These are phyloP conservation scores for Sugiyamaella sp. DNA, from an alignment of 1,139 yeast species.

Conservation along the genomic window DNA sequence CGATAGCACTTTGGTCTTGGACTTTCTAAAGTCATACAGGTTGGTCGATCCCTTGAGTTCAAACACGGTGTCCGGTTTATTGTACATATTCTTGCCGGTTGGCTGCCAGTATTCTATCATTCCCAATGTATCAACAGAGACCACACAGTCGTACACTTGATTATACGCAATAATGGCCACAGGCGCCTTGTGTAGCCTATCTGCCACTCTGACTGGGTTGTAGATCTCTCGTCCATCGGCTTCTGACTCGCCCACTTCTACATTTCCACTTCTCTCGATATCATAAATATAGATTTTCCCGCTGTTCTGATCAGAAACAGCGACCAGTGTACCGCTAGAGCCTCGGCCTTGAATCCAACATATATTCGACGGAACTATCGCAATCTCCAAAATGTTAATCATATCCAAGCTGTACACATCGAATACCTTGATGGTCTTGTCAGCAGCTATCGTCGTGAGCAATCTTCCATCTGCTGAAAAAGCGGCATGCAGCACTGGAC, in stretches of 20 bases:
- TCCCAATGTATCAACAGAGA: slow-evolving; percentile 48
- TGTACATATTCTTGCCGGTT: slow-evolving; percentile 26
- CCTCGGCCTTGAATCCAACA: slow-evolving; percentile 30
- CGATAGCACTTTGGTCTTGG: slow-evolving; percentile 38
- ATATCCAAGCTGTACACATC: slow-evolving; percentile 49
- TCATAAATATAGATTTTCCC: slow-evolving; percentile 38
- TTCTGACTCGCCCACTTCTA: slow-evolving; percentile 24
- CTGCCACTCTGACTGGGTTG: slow-evolving; percentile 29
- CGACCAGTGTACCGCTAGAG: slow-evolving; percentile 27
- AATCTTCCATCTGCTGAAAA: slow-evolving; percentile 38
- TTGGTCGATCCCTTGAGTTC: slow-evolving; percentile 50
- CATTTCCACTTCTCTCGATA: slow-evolving; percentile 23
- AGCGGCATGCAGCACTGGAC: slow-evolving; percentile 31
- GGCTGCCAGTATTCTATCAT: slow-evolving; percentile 52
- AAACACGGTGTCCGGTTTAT: slow-evolving; percentile 38
- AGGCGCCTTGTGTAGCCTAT: slow-evolving; percentile 42
- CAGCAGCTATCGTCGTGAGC: slow-evolving; percentile 44
- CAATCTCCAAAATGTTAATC: slow-evolving; percentile 44
- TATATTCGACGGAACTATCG: slow-evolving; percentile 28
- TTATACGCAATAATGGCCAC: slow-evolving; percentile 42
- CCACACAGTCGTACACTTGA: slow-evolving; percentile 40
- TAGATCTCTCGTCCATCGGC: slow-evolving; percentile 10
- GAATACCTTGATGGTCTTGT: slow-evolving; percentile 44
- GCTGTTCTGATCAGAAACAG: slow-evolving; percentile 38
- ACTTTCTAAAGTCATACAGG: slow-evolving; percentile 47